These are phyloP conservation scores for Fusarium staphyleae DNA, from an alignment of 2,329 filamentous ascomycete genomes.

Conservation along the genomic window DNA sequence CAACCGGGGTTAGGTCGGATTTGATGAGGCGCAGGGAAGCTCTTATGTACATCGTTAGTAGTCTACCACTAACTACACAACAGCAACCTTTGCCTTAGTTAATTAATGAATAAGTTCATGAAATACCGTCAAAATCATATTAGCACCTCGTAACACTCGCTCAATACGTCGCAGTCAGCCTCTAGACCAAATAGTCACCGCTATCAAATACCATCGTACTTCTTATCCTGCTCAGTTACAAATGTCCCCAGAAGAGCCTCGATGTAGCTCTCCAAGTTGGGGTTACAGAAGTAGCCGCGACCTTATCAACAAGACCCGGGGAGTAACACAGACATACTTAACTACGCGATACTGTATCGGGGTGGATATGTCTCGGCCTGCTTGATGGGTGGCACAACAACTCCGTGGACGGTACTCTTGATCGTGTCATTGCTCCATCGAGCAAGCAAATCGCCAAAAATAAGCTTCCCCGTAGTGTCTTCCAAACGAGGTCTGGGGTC, in stretches of 20 bases:
- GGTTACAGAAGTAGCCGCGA: constrained; percentile 82
- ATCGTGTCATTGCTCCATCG: constrained; percentile 93
- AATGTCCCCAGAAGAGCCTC: constrained; percentile 84
- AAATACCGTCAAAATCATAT: too few relatives aligned
- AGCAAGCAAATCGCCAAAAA: constrained; percentile 77
- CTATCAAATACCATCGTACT: constrained; percentile 79
- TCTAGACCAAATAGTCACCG: constrained; percentile 81
- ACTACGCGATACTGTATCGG: constrained; percentile 88
- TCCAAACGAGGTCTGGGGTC: constrained; percentile 79
- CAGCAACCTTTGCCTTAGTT: too few relatives aligned
- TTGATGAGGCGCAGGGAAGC: constrained; percentile 7
- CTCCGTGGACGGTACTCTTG: constrained; percentile 87
- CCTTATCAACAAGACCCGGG: constrained; percentile 3
- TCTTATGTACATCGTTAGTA: too few relatives aligned
- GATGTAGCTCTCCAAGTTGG: constrained; percentile 77
- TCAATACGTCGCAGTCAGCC: constrained; percentile 77
- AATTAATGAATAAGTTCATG: too few relatives aligned
- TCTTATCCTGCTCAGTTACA: constrained; percentile 69
- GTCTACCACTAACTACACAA: too few relatives aligned
- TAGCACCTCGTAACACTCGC: too few relatives aligned
- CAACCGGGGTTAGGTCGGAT: neutral
- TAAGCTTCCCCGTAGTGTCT: constrained; percentile 76
- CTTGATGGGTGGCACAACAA: constrained; percentile 79
- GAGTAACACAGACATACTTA: constrained; percentile 40
- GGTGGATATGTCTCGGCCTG: constrained; percentile 70